phyloP scores from a whole-genome alignment of 805 yeast species.

The Candida methanosorbosa region DNA sequence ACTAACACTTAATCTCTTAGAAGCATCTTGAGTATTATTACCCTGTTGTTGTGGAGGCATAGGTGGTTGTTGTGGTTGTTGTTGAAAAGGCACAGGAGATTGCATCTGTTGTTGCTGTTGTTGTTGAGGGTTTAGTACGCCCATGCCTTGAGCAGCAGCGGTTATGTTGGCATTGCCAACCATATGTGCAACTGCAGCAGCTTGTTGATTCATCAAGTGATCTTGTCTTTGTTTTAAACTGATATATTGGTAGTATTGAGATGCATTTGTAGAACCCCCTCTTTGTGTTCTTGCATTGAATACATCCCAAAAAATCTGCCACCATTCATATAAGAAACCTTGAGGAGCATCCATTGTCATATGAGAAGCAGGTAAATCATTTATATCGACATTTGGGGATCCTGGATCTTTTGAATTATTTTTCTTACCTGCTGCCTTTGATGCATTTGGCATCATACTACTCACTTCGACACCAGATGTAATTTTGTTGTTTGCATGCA shows the following conservation, averaged over 20 bases:
- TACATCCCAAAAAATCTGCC: conserved; percentile 94
- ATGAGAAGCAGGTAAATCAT: conserved; percentile 39
- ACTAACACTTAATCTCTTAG: too few relatives aligned
- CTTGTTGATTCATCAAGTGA: conserved; percentile 28
- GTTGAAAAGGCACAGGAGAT: conserved; percentile 9
- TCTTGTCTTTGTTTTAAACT: conserved; percentile 51
- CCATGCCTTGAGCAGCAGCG: conserved; percentile 6
- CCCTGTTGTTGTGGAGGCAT: conserved; percentile 4
- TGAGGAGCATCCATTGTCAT: conserved; percentile 75
- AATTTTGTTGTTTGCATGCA: conserved; percentile 17
- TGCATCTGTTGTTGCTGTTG: conserved; percentile 11
- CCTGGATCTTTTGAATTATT: conserved; percentile 16
- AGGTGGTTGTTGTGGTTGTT: conserved; percentile 2
- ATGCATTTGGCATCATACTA: not conserved
- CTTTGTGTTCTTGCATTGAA: conserved; percentile 71
- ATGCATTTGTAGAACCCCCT: conserved; percentile 55
- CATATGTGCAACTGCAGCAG: conserved; percentile 9
- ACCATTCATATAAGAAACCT: conserved; percentile 88
- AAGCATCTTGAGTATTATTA: too few relatives aligned
- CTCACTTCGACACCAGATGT: not conserved
- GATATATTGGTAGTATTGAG: conserved; percentile 63
- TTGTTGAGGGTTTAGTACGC: conserved; percentile 2
- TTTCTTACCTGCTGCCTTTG: not conserved
- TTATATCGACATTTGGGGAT: conserved; percentile 2
- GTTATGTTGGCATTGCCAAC: conserved; percentile 10